Percentiles rank a stretch among this genome's conserved stretches.
phyloP scores from a whole-genome alignment of 2,329 filamentous ascomycete genomes.

The Hypocreales sp. region DNA sequence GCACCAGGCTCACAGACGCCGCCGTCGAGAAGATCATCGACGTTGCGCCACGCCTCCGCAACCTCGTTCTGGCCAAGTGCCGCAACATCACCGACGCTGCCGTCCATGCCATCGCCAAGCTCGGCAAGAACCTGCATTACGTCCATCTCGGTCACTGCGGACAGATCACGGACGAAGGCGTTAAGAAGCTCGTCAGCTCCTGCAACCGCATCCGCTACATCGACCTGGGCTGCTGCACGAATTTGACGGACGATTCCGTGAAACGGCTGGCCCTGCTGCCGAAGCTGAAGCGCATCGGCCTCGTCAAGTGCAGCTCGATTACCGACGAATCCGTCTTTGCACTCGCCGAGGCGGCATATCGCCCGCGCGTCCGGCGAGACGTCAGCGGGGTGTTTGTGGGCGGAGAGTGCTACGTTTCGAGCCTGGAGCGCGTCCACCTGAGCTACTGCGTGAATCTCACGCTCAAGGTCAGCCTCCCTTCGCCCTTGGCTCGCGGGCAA shows the following conservation, averaged over 20 bases:
- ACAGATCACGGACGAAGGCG: conserved; percentile 78
- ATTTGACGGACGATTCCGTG: conserved; percentile 78
- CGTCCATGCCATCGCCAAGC: conserved; percentile 70
- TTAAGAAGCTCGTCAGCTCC: conserved; percentile 64
- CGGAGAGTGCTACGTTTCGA: conserved; percentile 41
- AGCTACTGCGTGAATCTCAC: conserved; percentile 87
- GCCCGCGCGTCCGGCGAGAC: conserved; percentile 32
- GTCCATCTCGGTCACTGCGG: conserved; percentile 89
- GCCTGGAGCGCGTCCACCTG: conserved; percentile 84
- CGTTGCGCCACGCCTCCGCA: conserved; percentile 74
- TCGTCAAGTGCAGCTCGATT: conserved; percentile 86
- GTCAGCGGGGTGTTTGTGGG: conserved; percentile 28
- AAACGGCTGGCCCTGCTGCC: conserved; percentile 71
- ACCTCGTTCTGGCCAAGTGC: conserved; percentile 90
- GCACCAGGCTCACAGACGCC: conserved; percentile 66
- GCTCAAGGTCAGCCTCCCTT: conserved; percentile 45
- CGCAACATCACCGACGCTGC: conserved; percentile 80
- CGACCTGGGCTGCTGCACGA: conserved; percentile 85
- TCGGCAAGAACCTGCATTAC: conserved; percentile 94
- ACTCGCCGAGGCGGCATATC: conserved; percentile 55
- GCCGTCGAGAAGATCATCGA: conserved; percentile 80
- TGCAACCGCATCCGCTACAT: conserved; percentile 97
- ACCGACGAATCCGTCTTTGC: conserved; percentile 82
- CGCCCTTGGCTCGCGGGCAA: background rate
- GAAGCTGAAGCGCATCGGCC: conserved; percentile 83